Evolutionary conservation across 495 filamentous ascomycete species (phyloP).

Genomic region (Aspergillus bridgeri): DNA sequence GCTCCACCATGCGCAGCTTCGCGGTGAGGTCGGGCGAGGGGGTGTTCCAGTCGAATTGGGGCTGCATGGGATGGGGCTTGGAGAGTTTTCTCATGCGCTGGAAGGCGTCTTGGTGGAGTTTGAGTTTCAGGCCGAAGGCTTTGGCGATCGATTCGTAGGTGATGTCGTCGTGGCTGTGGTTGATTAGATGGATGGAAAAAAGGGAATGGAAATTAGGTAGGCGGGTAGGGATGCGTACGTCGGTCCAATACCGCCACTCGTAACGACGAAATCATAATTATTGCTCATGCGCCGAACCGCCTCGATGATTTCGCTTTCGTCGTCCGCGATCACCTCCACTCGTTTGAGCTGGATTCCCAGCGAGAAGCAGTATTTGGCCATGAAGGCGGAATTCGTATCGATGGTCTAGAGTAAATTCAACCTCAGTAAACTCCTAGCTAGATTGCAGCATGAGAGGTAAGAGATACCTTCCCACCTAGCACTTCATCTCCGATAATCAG

Average conservation of each 20-base stretch:
- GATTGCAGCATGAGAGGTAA: background rate
- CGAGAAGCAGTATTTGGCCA: constrained; percentile 90
- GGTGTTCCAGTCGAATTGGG: constrained; percentile 79
- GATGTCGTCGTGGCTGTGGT: constrained; percentile 85
- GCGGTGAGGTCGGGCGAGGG: constrained; percentile 75
- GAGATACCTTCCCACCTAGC: constrained; percentile 82
- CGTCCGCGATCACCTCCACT: constrained; percentile 89
- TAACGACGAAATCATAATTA: constrained; percentile 91
- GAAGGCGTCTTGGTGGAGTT: constrained; percentile 71
- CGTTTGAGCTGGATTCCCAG: constrained; percentile 86
- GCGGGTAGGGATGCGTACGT: constrained; percentile 56
- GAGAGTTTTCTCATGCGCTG: constrained; percentile 79
- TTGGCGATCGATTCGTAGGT: constrained; percentile 93
- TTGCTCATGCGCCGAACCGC: constrained; percentile 79
- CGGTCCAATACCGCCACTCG: constrained; percentile 91
- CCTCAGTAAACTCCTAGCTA: background rate
- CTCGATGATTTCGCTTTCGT: constrained; percentile 86
- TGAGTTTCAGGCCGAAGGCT: constrained; percentile 73
- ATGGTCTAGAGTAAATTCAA: constrained; percentile 48
- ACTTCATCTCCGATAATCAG: constrained; percentile 97
- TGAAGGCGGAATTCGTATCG: constrained; percentile 88
- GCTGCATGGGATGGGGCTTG: constrained; percentile 64
- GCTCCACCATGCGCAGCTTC: constrained; percentile 81
- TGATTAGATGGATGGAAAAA: background rate
- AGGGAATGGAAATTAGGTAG: background rate